These are phyloP conservation scores for Solanum chiquidenum DNA, from an alignment of 257 asterid genomes.

Conservation along the genomic window DNA sequence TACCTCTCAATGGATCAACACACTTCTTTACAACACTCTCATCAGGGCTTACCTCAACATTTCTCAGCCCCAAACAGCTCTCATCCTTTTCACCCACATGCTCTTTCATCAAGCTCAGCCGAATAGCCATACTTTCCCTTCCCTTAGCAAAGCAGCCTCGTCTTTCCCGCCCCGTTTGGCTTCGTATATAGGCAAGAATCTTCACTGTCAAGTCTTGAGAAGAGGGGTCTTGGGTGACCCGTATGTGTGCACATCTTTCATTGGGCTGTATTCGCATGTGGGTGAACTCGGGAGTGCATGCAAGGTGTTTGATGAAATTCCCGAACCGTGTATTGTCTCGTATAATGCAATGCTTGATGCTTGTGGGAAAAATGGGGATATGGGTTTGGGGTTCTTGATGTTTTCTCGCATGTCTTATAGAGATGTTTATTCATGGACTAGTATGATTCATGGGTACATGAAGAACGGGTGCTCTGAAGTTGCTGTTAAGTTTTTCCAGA, in stretches of 20 bases:
- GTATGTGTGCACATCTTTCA: slow-evolving; percentile 59
- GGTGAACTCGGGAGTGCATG: slow-evolving; percentile 49
- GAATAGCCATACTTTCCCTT: slow-evolving; percentile 38
- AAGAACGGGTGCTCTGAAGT: slow-evolving; percentile 38
- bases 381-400: slow-evolving; percentile 37
- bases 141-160: slow-evolving; percentile 48
- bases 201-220: slow-evolving; percentile 49
- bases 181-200: slow-evolving; percentile 22
- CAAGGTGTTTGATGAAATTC: slow-evolving; percentile 57
- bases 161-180: slow-evolving; percentile 19
- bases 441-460: slow-evolving; percentile 50
- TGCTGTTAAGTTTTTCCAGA: slow-evolving; percentile 37
- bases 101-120: neutral
- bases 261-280: slow-evolving; percentile 35
- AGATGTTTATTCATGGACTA: slow-evolving; percentile 85
- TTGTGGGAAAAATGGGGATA: slow-evolving; percentile 50
- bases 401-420: slow-evolving; percentile 41
- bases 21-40: slow-evolving; percentile 70
- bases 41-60: slow-evolving; percentile 36
- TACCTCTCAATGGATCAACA: slow-evolving; percentile 58
- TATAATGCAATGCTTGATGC: slow-evolving; percentile 71
- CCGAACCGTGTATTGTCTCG: slow-evolving; percentile 58
- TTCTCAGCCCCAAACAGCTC: neutral
- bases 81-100: slow-evolving; percentile 42
- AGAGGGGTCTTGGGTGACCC: slow-evolving; percentile 63